These are phyloP conservation scores for Kuraishia hungarica DNA, from an alignment of 805 yeast species.

Conservation along the genomic window DNA sequence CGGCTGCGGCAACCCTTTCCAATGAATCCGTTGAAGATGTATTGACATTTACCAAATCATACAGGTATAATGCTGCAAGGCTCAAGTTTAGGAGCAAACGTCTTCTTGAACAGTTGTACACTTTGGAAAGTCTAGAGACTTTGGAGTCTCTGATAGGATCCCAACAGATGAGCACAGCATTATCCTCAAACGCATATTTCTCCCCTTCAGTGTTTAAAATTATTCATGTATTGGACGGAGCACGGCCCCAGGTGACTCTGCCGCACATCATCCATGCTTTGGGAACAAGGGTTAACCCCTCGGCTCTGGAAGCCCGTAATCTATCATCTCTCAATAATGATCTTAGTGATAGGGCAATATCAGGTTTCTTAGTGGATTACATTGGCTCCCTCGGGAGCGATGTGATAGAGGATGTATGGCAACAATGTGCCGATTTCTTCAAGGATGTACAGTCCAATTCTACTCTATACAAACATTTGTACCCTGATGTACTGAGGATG, in stretches of 20 bases:
- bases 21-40: conserved; percentile 5
- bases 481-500: conserved; percentile 47
- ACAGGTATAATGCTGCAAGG: conserved; percentile 42
- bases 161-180: conserved; percentile 16
- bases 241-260: conserved; percentile 66
- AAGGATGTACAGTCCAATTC: conserved; percentile 46
- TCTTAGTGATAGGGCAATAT: conserved; percentile 34
- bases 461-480: conserved; percentile 34
- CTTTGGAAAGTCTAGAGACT: conserved; percentile 63
- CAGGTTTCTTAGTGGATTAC: conserved; percentile 52
- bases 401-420: conserved; percentile 74
- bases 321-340: conserved; percentile 40
- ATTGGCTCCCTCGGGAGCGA: conserved; percentile 62
- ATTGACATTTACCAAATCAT: conserved; percentile 21
- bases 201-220: conserved; percentile 41
- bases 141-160: conserved; percentile 51
- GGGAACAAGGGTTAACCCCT: conserved; percentile 32
- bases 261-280: conserved; percentile 59
- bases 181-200: conserved; percentile 5
- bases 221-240: conserved; percentile 76
- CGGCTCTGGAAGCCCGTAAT: conserved; percentile 15
- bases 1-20: too few relatives aligned
- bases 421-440: conserved; percentile 45
- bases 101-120: conserved; percentile 54
- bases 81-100: conserved; percentile 63